These are phyloP conservation scores for Cicer bijugum DNA, from an alignment of 306 rosid genomes.

Conservation along the genomic window DNA sequence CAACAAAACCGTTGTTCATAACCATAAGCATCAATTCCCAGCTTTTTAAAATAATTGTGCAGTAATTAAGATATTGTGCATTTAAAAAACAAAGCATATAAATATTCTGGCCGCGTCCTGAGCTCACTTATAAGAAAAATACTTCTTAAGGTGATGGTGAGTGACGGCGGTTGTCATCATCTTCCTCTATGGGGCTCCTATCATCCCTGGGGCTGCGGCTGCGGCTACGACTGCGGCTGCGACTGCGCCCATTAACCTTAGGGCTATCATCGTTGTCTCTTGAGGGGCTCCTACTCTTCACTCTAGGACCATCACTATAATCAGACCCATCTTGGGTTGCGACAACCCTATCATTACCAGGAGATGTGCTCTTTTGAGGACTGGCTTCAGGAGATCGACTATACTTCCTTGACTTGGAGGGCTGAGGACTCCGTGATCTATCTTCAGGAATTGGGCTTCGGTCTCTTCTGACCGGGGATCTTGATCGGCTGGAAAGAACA, in stretches of 20 bases:
- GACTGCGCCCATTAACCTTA: constrained; percentile 54
- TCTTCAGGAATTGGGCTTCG: constrained; percentile 59
- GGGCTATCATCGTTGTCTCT: constrained; percentile 54
- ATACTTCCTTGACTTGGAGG: constrained; percentile 57
- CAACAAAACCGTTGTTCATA: constrained; percentile 35
- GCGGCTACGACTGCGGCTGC: constrained; percentile 29
- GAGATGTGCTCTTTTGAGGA: constrained; percentile 56
- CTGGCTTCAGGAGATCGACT: constrained; percentile 62
- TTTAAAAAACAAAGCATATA: constrained; percentile 21
- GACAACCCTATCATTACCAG: constrained; percentile 52
- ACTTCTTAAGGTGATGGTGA: constrained; percentile 55
- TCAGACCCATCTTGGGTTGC: constrained; percentile 58
- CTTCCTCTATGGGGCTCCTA: constrained; percentile 66
- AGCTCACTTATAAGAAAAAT: constrained; percentile 6
- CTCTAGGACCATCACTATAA: constrained; percentile 60
- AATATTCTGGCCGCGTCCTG: neutral
- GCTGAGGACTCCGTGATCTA: constrained; percentile 58
- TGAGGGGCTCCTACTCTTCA: constrained; percentile 60
- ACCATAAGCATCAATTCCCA: constrained; percentile 3
- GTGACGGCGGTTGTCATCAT: constrained; percentile 54
- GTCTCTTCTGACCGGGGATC: constrained; percentile 66
- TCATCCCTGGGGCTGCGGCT: constrained; percentile 62
- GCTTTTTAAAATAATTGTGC: neutral
- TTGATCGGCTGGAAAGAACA: constrained; percentile 63
- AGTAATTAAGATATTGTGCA: constrained; percentile 1